phyloP scores from a whole-genome alignment of 2,329 filamentous ascomycete genomes.

The Epicoccum nigrum region DNA sequence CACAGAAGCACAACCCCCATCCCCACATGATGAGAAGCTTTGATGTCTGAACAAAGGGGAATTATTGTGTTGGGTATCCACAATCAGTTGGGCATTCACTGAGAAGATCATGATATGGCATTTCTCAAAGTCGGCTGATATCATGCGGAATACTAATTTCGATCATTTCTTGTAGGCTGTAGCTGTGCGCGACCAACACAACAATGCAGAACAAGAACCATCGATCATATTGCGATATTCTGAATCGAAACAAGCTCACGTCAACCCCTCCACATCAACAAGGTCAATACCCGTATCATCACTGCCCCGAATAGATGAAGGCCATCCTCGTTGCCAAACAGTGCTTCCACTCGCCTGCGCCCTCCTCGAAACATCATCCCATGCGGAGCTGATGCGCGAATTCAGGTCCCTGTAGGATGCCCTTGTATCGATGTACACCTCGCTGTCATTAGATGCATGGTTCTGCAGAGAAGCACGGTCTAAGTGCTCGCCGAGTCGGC shows the following conservation, averaged over 20 bases:
- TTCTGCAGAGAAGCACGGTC: constrained; percentile 34
- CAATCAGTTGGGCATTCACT: too few species aligned
- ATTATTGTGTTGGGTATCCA: too few species aligned
- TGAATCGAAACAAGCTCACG: constrained; percentile 11
- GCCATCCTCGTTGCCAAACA: neutral
- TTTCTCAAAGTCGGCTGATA: neutral
- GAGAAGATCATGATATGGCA: neutral
- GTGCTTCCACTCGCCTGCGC: constrained; percentile 20
- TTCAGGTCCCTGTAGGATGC: constrained; percentile 28
- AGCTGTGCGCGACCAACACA: neutral
- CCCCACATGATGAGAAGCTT: too few species aligned
- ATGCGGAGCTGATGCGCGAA: constrained; percentile 8
- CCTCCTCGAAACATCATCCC: constrained; percentile 18
- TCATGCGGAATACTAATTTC: too few species aligned
- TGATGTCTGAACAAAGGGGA: too few species aligned
- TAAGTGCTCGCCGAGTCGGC: constrained; percentile 21
- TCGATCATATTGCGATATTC: neutral
- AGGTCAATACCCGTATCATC: constrained; percentile 24
- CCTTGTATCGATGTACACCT: constrained; percentile 22
- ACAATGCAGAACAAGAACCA: neutral
- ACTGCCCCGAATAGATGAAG: constrained; percentile 22
- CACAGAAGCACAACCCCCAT: too few species aligned
- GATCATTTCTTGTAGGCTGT: neutral
- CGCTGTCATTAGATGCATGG: constrained; percentile 30
- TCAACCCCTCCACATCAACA: constrained; percentile 25